Conservation (phyloP, 352 stramenopile species). For the Globisporangium alternatum region DNA sequence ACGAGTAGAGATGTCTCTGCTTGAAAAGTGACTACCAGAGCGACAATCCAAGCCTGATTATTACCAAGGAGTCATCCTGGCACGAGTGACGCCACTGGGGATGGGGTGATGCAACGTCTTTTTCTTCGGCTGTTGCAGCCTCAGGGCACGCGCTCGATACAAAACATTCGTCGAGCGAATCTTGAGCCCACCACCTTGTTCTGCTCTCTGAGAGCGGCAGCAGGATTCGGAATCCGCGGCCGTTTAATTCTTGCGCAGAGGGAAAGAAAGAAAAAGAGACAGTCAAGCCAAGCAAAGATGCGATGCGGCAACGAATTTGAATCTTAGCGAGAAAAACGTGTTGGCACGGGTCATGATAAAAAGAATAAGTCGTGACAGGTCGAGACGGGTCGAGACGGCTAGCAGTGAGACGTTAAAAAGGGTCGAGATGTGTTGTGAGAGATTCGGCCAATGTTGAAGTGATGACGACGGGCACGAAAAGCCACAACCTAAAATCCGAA, state of each 20-base stretch:
- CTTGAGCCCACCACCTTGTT: too few species aligned
- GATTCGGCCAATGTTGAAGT: not conserved
- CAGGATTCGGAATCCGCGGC: conserved; percentile 17
- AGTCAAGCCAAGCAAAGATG: not conserved
- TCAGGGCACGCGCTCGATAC: not conserved
- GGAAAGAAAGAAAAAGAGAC: conserved; percentile 1
- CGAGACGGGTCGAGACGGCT: not conserved
- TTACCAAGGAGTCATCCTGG: not conserved
- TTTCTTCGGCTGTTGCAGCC: not conserved
- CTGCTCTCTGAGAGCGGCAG: too few species aligned
- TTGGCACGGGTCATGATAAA: not conserved
- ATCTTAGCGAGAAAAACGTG: not conserved
- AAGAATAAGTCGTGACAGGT: not conserved
- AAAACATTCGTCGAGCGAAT: conserved; percentile 4
- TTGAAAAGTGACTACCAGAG: not conserved
- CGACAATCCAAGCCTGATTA: not conserved
- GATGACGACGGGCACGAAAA: not conserved
- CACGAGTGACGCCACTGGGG: not conserved
- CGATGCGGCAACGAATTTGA: not conserved
- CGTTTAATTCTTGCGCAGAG: conserved; percentile 1
- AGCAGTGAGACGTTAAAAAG: not conserved
- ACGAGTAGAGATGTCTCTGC: not conserved
- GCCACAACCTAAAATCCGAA: not conserved
- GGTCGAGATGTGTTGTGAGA: not conserved
- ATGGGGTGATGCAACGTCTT: not conserved